phyloP scores from a whole-genome alignment of 192 early-diverging fungal species.

The Coemansia sp. region DNA sequence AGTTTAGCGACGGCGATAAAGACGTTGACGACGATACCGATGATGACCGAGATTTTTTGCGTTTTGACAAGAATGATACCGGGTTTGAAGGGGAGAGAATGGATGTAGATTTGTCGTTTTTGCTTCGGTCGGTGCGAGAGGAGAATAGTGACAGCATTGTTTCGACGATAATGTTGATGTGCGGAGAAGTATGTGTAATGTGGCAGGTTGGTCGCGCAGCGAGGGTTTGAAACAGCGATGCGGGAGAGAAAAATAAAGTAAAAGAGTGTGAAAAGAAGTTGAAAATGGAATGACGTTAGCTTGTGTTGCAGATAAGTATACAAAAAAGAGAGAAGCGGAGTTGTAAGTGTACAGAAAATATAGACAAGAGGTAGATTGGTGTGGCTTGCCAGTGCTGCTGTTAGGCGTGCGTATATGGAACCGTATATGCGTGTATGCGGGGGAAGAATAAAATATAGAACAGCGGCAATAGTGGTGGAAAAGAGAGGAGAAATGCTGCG shows the following conservation, averaged over 20 bases:
- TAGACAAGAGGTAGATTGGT: too few relatives aligned
- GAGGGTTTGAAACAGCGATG: not conserved
- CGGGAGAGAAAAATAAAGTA: not conserved
- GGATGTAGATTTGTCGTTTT: not conserved
- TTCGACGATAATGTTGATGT: not conserved
- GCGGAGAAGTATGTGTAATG: not conserved
- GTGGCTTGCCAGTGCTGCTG: too few relatives aligned
- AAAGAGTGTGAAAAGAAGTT: not conserved
- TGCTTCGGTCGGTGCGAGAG: conserved; percentile 30
- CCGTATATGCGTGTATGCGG: too few relatives aligned
- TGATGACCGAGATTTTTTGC: not conserved
- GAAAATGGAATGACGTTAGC: not conserved
- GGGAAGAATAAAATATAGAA: too few relatives aligned
- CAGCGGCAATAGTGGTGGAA: too few relatives aligned
- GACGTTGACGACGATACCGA: conserved; percentile 4
- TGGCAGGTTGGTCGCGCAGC: not conserved
- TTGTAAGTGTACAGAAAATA: too few relatives aligned
- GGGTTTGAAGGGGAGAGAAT: not conserved
- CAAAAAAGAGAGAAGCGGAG: not conserved
- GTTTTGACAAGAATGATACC: not conserved
- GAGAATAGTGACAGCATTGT: conserved; percentile 43
- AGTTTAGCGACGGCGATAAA: not conserved
- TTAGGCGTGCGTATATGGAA: too few relatives aligned
- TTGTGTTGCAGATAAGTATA: not conserved
- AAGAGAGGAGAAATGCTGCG: too few relatives aligned